These are phyloP conservation scores for Gymnopus androsaceus DNA, from an alignment of 1,284 basidiomycete genomes.

Conservation along the genomic window DNA sequence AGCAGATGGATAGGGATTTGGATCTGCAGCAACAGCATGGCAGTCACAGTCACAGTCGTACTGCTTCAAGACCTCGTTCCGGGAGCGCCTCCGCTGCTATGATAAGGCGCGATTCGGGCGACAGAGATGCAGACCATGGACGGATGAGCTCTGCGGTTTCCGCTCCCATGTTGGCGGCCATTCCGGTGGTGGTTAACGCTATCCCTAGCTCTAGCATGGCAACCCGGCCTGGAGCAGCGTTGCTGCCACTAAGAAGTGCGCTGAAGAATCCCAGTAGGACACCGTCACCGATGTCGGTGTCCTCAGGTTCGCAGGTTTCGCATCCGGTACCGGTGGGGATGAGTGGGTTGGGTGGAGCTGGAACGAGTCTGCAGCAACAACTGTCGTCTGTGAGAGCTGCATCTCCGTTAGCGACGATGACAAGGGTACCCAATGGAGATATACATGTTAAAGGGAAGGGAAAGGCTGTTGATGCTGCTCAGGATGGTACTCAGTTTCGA, in stretches of 20 bases:
- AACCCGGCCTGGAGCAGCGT: background rate
- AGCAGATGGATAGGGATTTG: conserved; percentile 25
- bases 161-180: background rate
- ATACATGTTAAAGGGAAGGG: background rate
- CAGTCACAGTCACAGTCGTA: background rate
- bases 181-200: background rate
- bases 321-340: background rate
- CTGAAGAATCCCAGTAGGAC: conserved; percentile 54
- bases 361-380: background rate
- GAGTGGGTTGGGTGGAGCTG: background rate
- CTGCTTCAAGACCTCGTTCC: background rate
- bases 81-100: background rate
- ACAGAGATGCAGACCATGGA: background rate
- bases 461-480: background rate
- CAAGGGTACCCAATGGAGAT: background rate
- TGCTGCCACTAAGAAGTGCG: conserved; percentile 60
- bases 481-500: too few species aligned
- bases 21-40: background rate
- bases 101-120: background rate
- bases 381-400: conserved; percentile 2
- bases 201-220: background rate
- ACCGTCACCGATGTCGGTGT: conserved; percentile 38
- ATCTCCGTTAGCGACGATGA: background rate
- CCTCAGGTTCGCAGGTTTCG: background rate
- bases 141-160: background rate